Percentiles rank a stretch among this genome's conserved stretches.
Evolutionary conservation across 345 rosid genomes (phyloP).

Genomic region (sweet orange (Citrus sinensis)): DVS_A1.0 CM039164.1:27430001-27430500

Average conservation of each 20-base stretch:
- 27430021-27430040: constrained; percentile 65
- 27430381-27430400: neutral
- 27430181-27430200: constrained; percentile 67
- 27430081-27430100: constrained; percentile 64
- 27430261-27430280: constrained; percentile 70
- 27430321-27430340: neutral
- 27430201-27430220: constrained; percentile 49
- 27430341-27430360: too few relatives aligned
- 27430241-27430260: constrained; percentile 67
- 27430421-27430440: too few relatives aligned
- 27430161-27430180: constrained; percentile 69
- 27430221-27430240: constrained; percentile 67
- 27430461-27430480: too few relatives aligned
- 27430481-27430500: too few relatives aligned
- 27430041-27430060: constrained; percentile 61
- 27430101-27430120: constrained; percentile 73
- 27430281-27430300: constrained; percentile 32
- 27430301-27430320: neutral
- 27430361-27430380: neutral
- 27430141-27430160: constrained; percentile 50
- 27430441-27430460: too few relatives aligned
- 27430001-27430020: constrained; percentile 75
- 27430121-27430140: constrained; percentile 78
- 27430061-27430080: constrained; percentile 42
- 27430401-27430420: too few relatives aligned